Evolutionary conservation across 2,329 filamentous ascomycete species (phyloP), one percentile per base, ranked within the genome.

Genomic region (Hirsutella rhossiliensis): DNA sequence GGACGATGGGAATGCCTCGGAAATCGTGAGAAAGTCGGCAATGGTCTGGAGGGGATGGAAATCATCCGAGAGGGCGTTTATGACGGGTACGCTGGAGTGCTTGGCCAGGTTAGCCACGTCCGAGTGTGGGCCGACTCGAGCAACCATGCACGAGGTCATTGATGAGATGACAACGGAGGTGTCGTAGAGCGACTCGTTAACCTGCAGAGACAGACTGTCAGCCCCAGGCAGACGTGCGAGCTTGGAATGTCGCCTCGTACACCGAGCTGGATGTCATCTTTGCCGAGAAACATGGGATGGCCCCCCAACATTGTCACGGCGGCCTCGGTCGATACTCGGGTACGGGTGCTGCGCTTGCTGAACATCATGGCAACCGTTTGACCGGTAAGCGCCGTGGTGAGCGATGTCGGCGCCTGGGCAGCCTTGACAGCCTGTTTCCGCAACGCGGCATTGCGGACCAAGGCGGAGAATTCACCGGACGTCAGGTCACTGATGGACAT

Each of bases 291-390:
- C 89, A 98, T 96, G 19, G 92, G 82, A 56, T 95, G 84, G 0
- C 90, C 92, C 32, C 89, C 88, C 71, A 98, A 76, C 47, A 86
- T 71, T n/a, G 83, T 78, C 32, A 96, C 81, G 12, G 92, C 92
- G 8, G 84, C 84, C 69, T 98, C 92, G 2, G 89, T 96, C 2
- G 88, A 95, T 29, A 98, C 82, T 49, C 92, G 81, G 12, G 92
- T 98, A 47, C 92, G 79, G 12, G 92, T 98, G 56, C 85, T 94
- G 53, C 89, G 81, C 69, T 98, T 98, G 73, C 76, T 94, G 72
- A 98, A 98, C 73, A 94, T 87, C 80, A 98, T 84, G 52, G 92
- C 90, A 29, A 98, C 78, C 0, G 88, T 89, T 63, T 87, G 80
- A 43, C 87, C 85, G 1, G 75, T 65, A 49, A 98, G 67, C 11